These are phyloP conservation scores for Cladosporium sp. DNA, from an alignment of 2,329 filamentous ascomycete genomes.

Conservation along the genomic window DNA sequence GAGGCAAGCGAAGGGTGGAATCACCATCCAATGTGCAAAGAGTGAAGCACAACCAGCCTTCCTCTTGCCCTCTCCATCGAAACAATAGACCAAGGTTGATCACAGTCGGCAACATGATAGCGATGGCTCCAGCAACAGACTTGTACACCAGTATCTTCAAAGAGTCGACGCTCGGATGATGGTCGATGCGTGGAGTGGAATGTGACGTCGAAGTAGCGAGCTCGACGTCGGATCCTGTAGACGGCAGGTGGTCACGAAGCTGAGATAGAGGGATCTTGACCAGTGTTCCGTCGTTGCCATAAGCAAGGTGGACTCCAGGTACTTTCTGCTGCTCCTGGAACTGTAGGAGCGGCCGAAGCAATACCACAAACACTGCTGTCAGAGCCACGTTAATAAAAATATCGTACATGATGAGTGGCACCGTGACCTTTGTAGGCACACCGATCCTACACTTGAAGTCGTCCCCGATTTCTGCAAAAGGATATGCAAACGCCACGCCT, in stretches of 20 bases:
- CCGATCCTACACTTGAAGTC: conserved; percentile 45
- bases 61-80: conserved; percentile 38
- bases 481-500: conserved; percentile 32
- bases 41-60: conserved; percentile 45
- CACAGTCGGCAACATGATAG: conserved; percentile 44
- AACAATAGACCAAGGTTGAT: conserved; percentile 42
- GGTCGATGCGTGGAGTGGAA: not conserved
- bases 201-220: not conserved
- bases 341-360: conserved; percentile 34
- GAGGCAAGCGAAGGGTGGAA: conserved; percentile 6
- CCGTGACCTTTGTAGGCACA: conserved; percentile 39
- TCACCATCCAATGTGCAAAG: conserved; percentile 46
- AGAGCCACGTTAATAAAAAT: conserved; percentile 43
- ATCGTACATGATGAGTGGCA: conserved; percentile 44
- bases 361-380: conserved; percentile 43
- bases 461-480: conserved; percentile 36
- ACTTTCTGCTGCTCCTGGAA: conserved; percentile 31
- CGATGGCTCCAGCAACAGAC: conserved; percentile 41
- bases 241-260: not conserved
- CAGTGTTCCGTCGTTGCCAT: not conserved
- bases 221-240: not conserved
- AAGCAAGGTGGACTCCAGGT: not conserved
- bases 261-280: not conserved
- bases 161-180: conserved; percentile 35
- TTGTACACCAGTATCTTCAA: conserved; percentile 45